Evolutionary conservation across 306 rosid genomes (phyloP), one percentile per base, ranked within the genome.

Genomic region (Vigna radiata): DNA sequence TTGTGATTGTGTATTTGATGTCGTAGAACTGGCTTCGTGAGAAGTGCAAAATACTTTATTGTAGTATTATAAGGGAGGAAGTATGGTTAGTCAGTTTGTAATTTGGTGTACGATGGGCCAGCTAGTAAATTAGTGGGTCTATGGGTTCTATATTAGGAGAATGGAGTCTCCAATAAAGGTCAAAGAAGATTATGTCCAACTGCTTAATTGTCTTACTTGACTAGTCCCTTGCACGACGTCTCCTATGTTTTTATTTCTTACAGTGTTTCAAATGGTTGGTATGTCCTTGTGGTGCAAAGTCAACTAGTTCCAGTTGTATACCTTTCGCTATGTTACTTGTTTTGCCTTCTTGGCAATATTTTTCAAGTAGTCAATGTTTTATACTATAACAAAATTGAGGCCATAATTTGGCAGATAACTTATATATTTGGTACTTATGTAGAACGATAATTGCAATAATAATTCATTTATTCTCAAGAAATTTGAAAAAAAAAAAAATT

Each of bases 241-340:
- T 73, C 54, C 54, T 41, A 29, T 70, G 4, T 85, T 77, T 48
- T 52, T 68, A 75, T 56, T 78, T 10, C 25, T 44, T 66, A 58
- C 62, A 78, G 14, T 46, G 39, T 70, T 48, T 70, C 62, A 77
- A 73, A 71, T 84, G 72, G 84, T 87, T 83, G 77, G 79, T 68
- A 29, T 77, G 83, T 84, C 88, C 70, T 64, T 85, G 77, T 85
- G 75, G 59, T 58, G 76, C 59, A 63, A 59, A 77, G 88, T 83
- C 83, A 83, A 82, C 83, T 49, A 13, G 69, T 70, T 73, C 73
- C 56, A 14, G 60, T 67, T 79, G 18, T 50, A 27, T 25, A 36
- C 4, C 11, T 71, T 56, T 46, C 71, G 53, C 67, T 27, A 4
- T 61, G 52, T 23, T 70, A 8, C 72, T n/a, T 70, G 47, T 9